Evolutionary conservation across 1,139 yeast species (phyloP), one percentile per base, ranked within the genome.

Genomic region (Blastobotrys niveus): DNA sequence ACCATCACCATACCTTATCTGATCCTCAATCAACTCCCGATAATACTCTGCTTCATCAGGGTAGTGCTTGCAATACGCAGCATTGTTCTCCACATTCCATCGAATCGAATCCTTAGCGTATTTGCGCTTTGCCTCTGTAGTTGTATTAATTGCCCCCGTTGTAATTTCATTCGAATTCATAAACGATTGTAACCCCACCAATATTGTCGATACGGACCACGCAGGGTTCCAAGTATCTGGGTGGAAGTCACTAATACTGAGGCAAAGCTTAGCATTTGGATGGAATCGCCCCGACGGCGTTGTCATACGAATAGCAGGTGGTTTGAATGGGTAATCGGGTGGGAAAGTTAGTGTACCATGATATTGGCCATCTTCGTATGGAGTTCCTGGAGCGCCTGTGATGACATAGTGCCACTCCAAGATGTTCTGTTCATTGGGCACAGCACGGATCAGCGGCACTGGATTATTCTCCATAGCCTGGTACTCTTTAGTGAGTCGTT

Each of bases 161-260:
- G 58, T 50, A 12, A 43, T 33, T 25, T 64, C 70, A 19, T 53
- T 53, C 10, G 62, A 50, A 25, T 58, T 59, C 96, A 87, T 87
- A 58, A 87, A 88, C 58, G 94, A 83, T 52, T 87, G 68, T 38
- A 88, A 66, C 0, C 96, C 96, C 3, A 80, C 83, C 56, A 87
- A 68, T 18, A 88, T 87, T 0, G 95, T 86, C 18, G 86, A 72
- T 26, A 87, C 96, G 43, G 87, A 79, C 96, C 96, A 88, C 3
- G 94, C 86, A 1, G 96, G 96, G 63, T 87, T 87, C 96, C 96
- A 87, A 1, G 84, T 70, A 62, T 86, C 91, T 10, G 96, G 96
- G 57, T 89, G 97, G 63, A 79, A 88, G 61, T 89, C 96, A 56
- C 91, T 81, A 80, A 89, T 88, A 34, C 88, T 80, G 42, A 89